Conservation (phyloP, 306 rosid species). For the Trifolium repens region DNA sequence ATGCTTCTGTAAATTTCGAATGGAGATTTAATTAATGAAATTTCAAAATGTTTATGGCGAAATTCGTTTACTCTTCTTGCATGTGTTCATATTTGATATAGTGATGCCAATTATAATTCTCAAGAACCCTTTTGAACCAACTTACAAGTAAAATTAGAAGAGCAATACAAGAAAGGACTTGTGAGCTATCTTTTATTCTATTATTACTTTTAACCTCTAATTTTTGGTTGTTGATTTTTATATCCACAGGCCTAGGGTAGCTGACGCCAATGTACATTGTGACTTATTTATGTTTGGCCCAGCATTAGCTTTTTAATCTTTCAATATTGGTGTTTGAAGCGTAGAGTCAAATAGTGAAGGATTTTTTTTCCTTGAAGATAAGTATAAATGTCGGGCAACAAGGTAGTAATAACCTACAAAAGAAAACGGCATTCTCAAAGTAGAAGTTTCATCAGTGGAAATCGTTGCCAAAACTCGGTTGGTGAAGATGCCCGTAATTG, state of each 20-base stretch:
- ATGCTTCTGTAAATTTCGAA: neutral
- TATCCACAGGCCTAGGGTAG: slow-evolving; percentile 14
- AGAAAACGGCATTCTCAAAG: slow-evolving; percentile 52
- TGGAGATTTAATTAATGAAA: slow-evolving; percentile 24
- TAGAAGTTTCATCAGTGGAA: slow-evolving; percentile 41
- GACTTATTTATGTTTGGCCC: slow-evolving; percentile 15
- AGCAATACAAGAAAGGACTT: neutral
- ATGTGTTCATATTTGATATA: slow-evolving; percentile 6
- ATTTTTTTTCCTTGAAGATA: slow-evolving; percentile 21
- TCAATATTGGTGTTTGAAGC: slow-evolving; percentile 29
- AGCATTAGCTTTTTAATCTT: neutral
- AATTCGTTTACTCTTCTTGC: slow-evolving; percentile 24
- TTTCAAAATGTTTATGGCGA: slow-evolving; percentile 11
- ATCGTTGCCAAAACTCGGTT: slow-evolving; percentile 35
- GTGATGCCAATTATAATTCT: neutral
- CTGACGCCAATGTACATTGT: slow-evolving; percentile 9
- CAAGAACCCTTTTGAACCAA: slow-evolving; percentile 17
- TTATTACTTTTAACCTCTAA: slow-evolving; percentile 2
- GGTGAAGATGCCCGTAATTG: slow-evolving; percentile 34
- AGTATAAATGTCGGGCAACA: slow-evolving; percentile 60
- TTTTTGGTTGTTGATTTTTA: neutral
- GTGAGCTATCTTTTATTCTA: slow-evolving; percentile 13
- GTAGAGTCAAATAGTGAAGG: slow-evolving; percentile 32
- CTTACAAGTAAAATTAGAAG: slow-evolving; percentile 19
- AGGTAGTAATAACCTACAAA: slow-evolving; percentile 66